Evolutionary conservation across 169 alveolate genomes (phyloP), one percentile per base, ranked within the genome.

Genomic region (Cryptosporidium sp.): DNA sequence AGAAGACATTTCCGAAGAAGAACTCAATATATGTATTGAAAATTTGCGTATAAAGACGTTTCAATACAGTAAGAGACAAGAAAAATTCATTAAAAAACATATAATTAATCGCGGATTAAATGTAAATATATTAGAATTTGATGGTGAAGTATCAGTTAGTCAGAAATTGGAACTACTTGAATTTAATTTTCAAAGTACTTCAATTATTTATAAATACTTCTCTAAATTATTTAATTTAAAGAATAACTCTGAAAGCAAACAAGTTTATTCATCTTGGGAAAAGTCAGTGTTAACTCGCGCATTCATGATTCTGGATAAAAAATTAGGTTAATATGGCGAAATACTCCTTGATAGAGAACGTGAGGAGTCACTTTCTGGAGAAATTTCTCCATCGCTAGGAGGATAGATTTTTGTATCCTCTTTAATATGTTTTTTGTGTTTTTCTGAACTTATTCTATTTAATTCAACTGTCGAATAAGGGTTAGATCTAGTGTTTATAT

Each of bases 351-450:
- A 80, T 8, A 80, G 37, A 21, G 89, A 80, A 16, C 16, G 89
- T 39, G 73, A 80, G 16, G 86, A 53, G 48, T 73, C 53, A 10
- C 85, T 71, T 45, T 61, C 89, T 29, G 80, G 75, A 42, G 89
- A 42, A 62, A 80, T 65, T 51, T 80, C 89, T 9, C 89, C 89
- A 80, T 80, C 89, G 29, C 89, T 80, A n/a, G 73, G 89, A 8
- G 80, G 58, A 37, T 18, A 31, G 21, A 33, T 58, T 56, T 52
- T 21, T 18, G 33, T 18, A 7, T 29, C 26, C 37, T 4, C 29
- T 21, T 29, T 23, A n/a, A n/a, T 23, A 14, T 23, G 23, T 9
- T 71, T 71, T 71, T 60, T 35, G 21, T 4, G 23, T 2, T 80
- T 48, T 4, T 21, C 67, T 8, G 18, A 7, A 80, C 58, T 52